These are phyloP conservation scores for Podila epicladia DNA, from an alignment of 192 early-diverging fungal species.

Conservation along the genomic window DNA sequence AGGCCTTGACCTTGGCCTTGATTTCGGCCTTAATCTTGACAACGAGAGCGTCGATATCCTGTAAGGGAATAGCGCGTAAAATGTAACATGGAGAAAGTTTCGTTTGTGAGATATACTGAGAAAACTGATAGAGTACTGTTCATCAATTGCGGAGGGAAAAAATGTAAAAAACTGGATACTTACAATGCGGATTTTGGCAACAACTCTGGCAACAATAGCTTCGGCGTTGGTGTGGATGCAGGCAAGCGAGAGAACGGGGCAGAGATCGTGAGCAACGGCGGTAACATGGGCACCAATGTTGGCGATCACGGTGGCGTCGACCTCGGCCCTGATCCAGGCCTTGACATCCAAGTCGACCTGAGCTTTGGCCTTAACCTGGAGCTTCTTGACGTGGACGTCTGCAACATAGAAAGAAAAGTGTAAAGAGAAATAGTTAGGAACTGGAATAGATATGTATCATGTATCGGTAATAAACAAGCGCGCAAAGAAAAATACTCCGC, in stretches of 20 bases:
- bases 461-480: too few species aligned
- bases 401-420: too few species aligned
- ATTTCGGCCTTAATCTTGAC: constrained; percentile 34
- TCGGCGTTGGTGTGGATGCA: constrained; percentile 32
- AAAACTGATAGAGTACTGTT: too few species aligned
- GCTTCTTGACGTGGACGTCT: constrained; percentile 10
- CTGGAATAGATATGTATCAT: too few species aligned
- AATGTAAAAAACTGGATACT: neutral
- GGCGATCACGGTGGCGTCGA: constrained; percentile 19
- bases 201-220: constrained; percentile 19
- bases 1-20: constrained; percentile 8
- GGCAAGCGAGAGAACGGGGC: constrained; percentile 5
- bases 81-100: too few species aligned
- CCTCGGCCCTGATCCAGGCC: constrained; percentile 10
- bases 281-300: constrained; percentile 39
- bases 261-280: constrained; percentile 1
- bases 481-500: too few species aligned
- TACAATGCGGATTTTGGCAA: constrained; percentile 24
- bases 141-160: neutral
- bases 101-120: too few species aligned
- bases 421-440: too few species aligned
- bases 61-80: neutral
- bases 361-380: constrained; percentile 23
- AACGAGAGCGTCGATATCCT: constrained; percentile 16
- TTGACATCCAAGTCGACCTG: constrained; percentile 17